Base-by-base conservation (phyloP, 1,284 basidiomycete species). In the Ustilago sp. region DNA sequence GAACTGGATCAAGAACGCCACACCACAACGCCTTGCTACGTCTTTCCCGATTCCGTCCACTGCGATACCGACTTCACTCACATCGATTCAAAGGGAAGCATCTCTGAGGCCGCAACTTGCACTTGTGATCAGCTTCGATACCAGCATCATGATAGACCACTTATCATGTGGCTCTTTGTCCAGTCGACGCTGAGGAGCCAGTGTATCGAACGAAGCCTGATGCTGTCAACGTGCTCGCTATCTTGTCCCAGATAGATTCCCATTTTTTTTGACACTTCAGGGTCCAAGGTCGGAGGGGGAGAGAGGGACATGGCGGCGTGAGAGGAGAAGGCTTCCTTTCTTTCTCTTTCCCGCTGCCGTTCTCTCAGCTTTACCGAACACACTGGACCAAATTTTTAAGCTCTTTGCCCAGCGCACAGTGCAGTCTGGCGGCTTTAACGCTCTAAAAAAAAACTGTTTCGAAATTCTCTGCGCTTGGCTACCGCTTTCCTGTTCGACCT, bases 241-340 rank as follows among this genome's bases (percentile, higher is more conserved):
- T 19, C 38, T 47, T 8, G 8, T 57, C 13, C 23, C 4, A 2
- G 41, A 32, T 15, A 8, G 28, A 34, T n/a, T 59, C 15, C 35
- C 32, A 17, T 15, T 28, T 48, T 28, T 2, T 28, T 63, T 63
- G 61, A 63, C 61, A 63, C 23, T 63, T 63, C 53, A 63, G 61
- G 61, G 61, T 63, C 53, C 61, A 63, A 56, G 48, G 59, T 32
- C 38, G 19, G 28, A 53, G 50, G 2, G 28, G 34, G 39, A 32
- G 43, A 19, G 43, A 19, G n/a, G 23, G 23, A 23, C 23, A 23
- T 23, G 23, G 23, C 17, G 4, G 43, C 4, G 43, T 4, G 7
- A 19, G n/a, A 19, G 43, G 23, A 28, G 23, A 28, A 28, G 23
- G 23, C 23, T 28, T 28, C 23, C 23, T 28, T 28, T 28, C 3